phyloP scores from a whole-genome alignment of 2,329 filamentous ascomycete genomes.

The Akanthomyces dipterigenus region DNA sequence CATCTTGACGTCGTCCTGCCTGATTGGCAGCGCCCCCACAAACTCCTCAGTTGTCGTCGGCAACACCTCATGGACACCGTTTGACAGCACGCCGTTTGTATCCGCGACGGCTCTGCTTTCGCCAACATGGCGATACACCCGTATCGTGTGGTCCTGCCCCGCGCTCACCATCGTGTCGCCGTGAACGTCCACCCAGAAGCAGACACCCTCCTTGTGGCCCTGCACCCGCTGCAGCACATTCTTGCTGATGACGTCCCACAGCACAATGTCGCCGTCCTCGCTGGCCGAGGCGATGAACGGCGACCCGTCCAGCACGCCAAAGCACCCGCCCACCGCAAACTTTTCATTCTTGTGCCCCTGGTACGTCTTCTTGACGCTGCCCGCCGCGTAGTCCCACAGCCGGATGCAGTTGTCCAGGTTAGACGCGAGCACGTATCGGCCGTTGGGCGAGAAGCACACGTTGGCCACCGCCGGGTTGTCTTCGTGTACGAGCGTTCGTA shows the following conservation, averaged over 20 bases:
- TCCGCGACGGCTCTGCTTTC: conserved; percentile 14
- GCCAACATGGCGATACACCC: conserved; percentile 37
- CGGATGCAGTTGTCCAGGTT: conserved; percentile 86
- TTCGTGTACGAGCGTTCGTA: conserved; percentile 91
- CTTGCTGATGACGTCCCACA: conserved; percentile 90
- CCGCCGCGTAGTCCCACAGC: conserved; percentile 91
- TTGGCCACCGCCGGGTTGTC: conserved; percentile 86
- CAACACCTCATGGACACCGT: conserved; percentile 20
- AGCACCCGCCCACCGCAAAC: conserved; percentile 79
- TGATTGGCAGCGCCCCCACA: conserved; percentile 42
- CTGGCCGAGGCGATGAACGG: conserved; percentile 74
- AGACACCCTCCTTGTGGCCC: conserved; percentile 48
- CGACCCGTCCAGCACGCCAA: conserved; percentile 50
- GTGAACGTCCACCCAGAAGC: conserved; percentile 59
- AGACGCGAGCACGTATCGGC: conserved; percentile 85
- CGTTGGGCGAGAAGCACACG: conserved; percentile 90
- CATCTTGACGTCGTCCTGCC: conserved; percentile 33
- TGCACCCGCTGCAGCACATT: conserved; percentile 64
- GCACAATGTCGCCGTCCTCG: conserved; percentile 76
- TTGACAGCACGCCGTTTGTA: conserved; percentile 27
- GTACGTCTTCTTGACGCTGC: conserved; percentile 92
- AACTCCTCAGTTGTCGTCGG: conserved; percentile 48
- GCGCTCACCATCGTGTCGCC: conserved; percentile 50
- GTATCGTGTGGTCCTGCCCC: conserved; percentile 48
- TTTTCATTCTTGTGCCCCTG: conserved; percentile 82